A percentile compares a stretch with the other conserved stretches of the same genome.
phyloP scores from a whole-genome alignment of 2,329 filamentous ascomycete species.

The Ophiocordyceps robertsii region DNA sequence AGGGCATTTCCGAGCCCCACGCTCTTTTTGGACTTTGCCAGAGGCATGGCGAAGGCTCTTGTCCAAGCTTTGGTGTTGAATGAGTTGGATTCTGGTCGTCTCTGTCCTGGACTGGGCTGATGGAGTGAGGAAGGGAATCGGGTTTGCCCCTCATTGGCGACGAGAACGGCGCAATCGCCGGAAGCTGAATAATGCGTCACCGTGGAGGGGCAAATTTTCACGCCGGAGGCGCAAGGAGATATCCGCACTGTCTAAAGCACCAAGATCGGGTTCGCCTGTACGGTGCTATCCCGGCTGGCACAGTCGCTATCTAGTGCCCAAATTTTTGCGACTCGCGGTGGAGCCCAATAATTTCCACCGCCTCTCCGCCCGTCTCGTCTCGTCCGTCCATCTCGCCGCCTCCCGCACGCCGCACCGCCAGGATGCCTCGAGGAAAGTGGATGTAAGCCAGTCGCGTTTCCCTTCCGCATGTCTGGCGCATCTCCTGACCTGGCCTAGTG shows the following conservation, averaged over 20 bases:
- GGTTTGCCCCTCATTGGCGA: not conserved
- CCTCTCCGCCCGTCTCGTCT: not conserved
- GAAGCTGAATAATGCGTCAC: constrained; percentile 25
- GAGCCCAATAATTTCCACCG: not conserved
- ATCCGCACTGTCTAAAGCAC: not conserved
- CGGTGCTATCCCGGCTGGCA: constrained; percentile 13
- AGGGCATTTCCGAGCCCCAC: constrained; percentile 93
- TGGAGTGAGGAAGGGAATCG: not conserved
- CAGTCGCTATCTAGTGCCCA: not conserved
- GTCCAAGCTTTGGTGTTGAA: not conserved
- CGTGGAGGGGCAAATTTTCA: constrained; percentile 37
- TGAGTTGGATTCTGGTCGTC: not conserved
- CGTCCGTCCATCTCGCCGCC: not conserved
- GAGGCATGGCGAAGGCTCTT: constrained; percentile 29
- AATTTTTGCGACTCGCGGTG: not conserved
- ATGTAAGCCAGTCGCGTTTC: constrained; percentile 25
- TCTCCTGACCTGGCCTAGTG: constrained; percentile 19
- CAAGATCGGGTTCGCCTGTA: not conserved
- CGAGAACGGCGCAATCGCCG: not conserved
- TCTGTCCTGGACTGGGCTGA: not conserved
- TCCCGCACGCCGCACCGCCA: constrained; percentile 15
- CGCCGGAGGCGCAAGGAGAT: not conserved
- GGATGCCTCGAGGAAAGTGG: constrained; percentile 66
- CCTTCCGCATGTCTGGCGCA: too few species aligned
- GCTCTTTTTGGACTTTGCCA: constrained; percentile 85